Conservation (phyloP, 257 asterid species). For the Ehretia macrophylla region DNA sequence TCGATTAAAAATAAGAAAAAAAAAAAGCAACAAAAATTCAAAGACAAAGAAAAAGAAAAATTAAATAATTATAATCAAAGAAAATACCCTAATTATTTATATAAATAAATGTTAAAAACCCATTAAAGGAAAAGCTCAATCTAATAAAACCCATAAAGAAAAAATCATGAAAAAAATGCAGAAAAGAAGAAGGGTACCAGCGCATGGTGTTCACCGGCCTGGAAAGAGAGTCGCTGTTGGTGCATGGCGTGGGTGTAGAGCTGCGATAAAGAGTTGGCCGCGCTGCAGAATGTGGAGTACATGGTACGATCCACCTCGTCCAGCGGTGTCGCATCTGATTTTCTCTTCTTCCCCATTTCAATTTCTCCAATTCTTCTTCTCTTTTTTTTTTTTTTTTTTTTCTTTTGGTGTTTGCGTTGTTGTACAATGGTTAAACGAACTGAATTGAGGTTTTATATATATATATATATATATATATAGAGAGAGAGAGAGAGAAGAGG, state of each 20-base stretch:
- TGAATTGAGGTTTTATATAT: no score
- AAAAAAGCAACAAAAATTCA: no score
- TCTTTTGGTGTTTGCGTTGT: no score
- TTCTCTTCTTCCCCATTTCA: constrained; percentile 61
- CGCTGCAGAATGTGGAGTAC: constrained; percentile 60
- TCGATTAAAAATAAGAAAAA: no score
- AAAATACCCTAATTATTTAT: background rate
- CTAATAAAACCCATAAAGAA: constrained; percentile 2
- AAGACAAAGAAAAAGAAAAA: no score
- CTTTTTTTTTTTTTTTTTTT: no score
- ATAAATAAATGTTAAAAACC: no score
- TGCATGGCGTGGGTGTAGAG: constrained; percentile 65
- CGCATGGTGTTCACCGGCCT: constrained; percentile 63
- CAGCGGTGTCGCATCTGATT: constrained; percentile 53
- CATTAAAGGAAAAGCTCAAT: background rate
- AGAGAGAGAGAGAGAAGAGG: no score
- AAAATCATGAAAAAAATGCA: background rate
- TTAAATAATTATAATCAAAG: no score
- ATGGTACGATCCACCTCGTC: constrained; percentile 72
- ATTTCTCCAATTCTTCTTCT: no score
- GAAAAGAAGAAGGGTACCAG: constrained; percentile 22
- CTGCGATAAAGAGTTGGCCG: constrained; percentile 63
- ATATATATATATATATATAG: no score
- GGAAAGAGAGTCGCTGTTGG: constrained; percentile 59
- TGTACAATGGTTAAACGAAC: no score